These are phyloP conservation scores for Corinectria fuckeliana DNA, from an alignment of 2,329 filamentous ascomycete species.

Conservation along the genomic window DNA sequence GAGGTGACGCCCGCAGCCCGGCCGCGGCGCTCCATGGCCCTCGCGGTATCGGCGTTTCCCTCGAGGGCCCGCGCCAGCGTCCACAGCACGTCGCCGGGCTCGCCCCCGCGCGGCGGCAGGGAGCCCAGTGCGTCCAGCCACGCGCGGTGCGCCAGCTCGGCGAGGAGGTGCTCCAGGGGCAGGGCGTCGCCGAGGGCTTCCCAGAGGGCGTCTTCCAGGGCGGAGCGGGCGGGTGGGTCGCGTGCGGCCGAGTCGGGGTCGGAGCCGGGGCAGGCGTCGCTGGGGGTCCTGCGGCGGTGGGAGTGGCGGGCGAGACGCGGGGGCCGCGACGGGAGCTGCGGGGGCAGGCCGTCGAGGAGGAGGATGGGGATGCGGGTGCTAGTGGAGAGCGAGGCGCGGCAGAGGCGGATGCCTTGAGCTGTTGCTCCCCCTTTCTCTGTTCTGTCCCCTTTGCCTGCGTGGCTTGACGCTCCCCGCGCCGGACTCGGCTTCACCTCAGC, in stretches of 20 bases:
- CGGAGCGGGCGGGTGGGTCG: constrained; percentile 13
- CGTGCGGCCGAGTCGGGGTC: constrained; percentile 2
- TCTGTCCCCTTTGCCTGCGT: no score
- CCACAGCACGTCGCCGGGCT: constrained; percentile 28
- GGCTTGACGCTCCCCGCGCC: not conserved
- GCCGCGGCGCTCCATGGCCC: constrained; percentile 27
- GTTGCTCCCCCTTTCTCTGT: not conserved
- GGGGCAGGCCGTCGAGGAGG: constrained; percentile 31
- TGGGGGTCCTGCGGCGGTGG: constrained; percentile 6
- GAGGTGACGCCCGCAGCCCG: constrained; percentile 20
- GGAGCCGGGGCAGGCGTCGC: not conserved
- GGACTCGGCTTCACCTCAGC: constrained; percentile 10
- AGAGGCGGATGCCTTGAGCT: constrained; percentile 31
- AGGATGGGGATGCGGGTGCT: constrained; percentile 32
- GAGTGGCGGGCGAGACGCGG: constrained; percentile 10
- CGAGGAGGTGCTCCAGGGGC: constrained; percentile 26
- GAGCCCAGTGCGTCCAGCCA: constrained; percentile 36
- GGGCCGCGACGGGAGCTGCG: constrained; percentile 5
- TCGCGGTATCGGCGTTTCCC: constrained; percentile 33
- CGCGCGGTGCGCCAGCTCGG: constrained; percentile 35
- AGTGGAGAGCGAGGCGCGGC: constrained; percentile 27
- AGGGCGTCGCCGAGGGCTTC: constrained; percentile 23
- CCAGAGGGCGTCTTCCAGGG: constrained; percentile 30
- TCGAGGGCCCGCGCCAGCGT: constrained; percentile 33
- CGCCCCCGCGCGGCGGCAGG: constrained; percentile 22